These are phyloP conservation scores for Phytophthora pinifolia DNA, from an alignment of 352 stramenopile species.

Conservation along the genomic window DNA sequence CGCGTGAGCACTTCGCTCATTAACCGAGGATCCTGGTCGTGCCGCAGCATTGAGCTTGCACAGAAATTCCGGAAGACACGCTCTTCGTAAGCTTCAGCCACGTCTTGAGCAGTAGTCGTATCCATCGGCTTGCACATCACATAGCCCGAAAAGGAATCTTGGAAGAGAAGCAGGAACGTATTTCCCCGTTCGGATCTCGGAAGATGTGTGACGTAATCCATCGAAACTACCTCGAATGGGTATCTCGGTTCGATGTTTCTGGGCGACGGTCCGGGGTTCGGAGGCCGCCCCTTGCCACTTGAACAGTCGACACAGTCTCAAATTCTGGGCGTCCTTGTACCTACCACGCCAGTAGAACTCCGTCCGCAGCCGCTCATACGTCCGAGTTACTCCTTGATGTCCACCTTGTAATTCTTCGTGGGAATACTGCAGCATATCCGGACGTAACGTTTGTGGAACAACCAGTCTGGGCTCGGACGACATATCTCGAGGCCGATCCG, in stretches of 20 bases:
- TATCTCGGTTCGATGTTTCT: not conserved
- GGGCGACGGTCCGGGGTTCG: not conserved
- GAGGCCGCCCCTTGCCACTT: too few relatives aligned
- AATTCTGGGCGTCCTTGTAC: too few relatives aligned
- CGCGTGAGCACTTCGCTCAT: not conserved
- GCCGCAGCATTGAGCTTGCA: too few relatives aligned
- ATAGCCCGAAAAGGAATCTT: not conserved
- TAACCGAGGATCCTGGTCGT: too few relatives aligned
- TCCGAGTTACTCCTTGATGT: not conserved
- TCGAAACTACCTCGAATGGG: slow-evolving; percentile 4
- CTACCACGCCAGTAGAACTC: not conserved
- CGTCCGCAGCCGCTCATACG: too few relatives aligned
- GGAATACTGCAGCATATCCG: not conserved
- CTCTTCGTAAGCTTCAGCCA: slow-evolving; percentile 3
- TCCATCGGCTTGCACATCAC: slow-evolving; percentile 7
- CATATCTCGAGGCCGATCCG: not conserved
- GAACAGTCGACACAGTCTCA: too few relatives aligned
- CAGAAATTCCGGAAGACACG: too few relatives aligned
- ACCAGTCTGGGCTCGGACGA: not conserved
- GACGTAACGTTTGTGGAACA: not conserved
- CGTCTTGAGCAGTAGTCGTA: slow-evolving; percentile 2
- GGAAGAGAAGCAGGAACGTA: not conserved
- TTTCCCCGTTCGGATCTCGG: not conserved
- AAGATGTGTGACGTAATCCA: slow-evolving; percentile 1
- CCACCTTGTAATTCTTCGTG: not conserved